Conservation (phyloP, 257 asterid genomes). For the Handroanthus guayacan region DNA sequence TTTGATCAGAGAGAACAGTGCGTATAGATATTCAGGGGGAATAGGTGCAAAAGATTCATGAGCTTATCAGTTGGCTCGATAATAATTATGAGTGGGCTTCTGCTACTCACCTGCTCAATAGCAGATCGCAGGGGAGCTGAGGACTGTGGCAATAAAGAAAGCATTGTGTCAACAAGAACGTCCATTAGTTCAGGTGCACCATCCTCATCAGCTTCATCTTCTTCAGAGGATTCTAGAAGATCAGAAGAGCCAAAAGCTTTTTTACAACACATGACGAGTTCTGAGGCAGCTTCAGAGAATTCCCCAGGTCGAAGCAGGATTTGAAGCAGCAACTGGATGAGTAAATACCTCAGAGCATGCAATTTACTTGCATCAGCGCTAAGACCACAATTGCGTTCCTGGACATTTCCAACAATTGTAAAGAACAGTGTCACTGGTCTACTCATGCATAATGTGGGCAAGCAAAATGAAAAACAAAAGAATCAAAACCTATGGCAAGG, state of each 20-base stretch:
- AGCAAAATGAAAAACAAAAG: conserved; percentile 2
- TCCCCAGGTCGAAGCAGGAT: conserved; percentile 90
- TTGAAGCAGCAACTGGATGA: conserved; percentile 93
- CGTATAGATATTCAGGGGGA: not conserved
- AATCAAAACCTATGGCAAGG: not conserved
- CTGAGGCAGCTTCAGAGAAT: conserved; percentile 84
- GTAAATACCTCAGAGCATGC: conserved; percentile 82
- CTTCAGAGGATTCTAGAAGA: conserved; percentile 71
- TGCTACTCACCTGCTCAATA: conserved; percentile 78
- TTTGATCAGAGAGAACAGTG: not conserved
- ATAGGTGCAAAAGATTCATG: conserved; percentile 8
- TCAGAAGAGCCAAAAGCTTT: conserved; percentile 74
- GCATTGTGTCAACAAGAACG: conserved; percentile 95
- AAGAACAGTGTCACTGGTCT: not conserved
- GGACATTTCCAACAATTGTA: conserved; percentile 31
- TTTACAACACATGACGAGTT: conserved; percentile 85
- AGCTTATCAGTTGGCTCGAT: conserved; percentile 7
- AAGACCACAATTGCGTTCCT: conserved; percentile 76
- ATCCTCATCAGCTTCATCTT: conserved; percentile 77
- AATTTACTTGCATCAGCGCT: conserved; percentile 61
- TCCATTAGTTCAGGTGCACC: conserved; percentile 79
- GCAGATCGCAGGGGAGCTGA: conserved; percentile 90
- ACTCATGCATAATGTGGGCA: conserved; percentile 9
- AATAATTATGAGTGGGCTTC: conserved; percentile 18
- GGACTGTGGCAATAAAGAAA: conserved; percentile 91